Base-by-base conservation (phyloP, 306 rosid genomes). In the Abrus precatorius region DNA sequence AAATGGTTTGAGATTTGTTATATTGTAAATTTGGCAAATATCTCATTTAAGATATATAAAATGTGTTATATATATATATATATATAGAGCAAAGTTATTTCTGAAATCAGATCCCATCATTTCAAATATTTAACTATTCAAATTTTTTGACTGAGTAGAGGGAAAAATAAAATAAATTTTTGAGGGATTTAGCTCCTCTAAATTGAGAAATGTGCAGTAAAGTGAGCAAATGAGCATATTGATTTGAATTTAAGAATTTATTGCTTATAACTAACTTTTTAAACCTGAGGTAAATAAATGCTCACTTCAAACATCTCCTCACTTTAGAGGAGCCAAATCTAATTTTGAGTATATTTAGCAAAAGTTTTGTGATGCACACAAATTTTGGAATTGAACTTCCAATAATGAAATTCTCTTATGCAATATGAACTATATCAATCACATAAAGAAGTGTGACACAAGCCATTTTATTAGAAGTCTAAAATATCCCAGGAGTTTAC, bases 401-500 rank as follows among this genome's bases (percentile, higher is more conserved):
- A 75, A 3, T 13, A 10, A 47, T 52, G 65, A 43, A 38, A 4
- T 10, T 4, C 7, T 5, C 57, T 67, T 36, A 8, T 48, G 59
- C 29, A 59, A 69, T 61, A 44, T 1, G 48, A 48, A 73, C 7
- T 48, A 57, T 14, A 79, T 75, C 60, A 60, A 60, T 52, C 40
- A 59, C 53, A 57, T 67, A 32, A 65, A 28, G 7, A 44, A 13
- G 52, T 8, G 33, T 28, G 41, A 13, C 54, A 65, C 11, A 74
- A 6, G 11, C 44, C 29, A 7, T 1, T 29, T 63, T 29, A 14
- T 52, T 20, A 41, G 28, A 4, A 32, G 44, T 7, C 1, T 38
- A 44, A 78, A 63, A 28, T 33, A 68, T 33, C 29, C 7, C 9
- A 69, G 30, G 55, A 57, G 4, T 73, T 69, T 88, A 90, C 97